Conservation (phyloP, 2,329 filamentous ascomycete species). For the Hymenotorrendiella dingleyae region DNA sequence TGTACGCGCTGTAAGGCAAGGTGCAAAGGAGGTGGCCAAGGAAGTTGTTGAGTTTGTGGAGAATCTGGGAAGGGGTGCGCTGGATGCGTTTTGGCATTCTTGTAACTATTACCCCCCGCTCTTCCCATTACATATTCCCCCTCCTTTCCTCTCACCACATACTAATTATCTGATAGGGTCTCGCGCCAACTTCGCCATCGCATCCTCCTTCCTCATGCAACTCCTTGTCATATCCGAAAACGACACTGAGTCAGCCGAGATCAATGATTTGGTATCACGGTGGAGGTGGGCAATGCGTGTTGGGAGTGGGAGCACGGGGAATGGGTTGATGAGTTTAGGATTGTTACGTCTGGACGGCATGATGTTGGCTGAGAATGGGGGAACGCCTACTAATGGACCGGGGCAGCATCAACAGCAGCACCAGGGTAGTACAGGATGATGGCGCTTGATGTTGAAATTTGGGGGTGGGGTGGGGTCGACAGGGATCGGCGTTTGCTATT, state of each 20-base stretch:
- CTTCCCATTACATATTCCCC: conserved; percentile 7
- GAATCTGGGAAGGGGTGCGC: conserved; percentile 22
- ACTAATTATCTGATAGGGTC: conserved; percentile 23
- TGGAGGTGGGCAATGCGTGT: conserved; percentile 30
- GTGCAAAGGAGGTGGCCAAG: conserved; percentile 28
- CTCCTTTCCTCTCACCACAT: neutral
- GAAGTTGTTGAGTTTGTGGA: conserved; percentile 31
- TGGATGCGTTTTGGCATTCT: conserved; percentile 30
- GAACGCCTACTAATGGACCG: neutral
- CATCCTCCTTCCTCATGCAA: conserved; percentile 30
- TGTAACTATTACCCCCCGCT: conserved; percentile 14
- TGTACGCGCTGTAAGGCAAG: conserved; percentile 26
- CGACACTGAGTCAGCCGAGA: conserved; percentile 24
- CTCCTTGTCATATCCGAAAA: conserved; percentile 25
- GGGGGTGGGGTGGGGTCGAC: too few species aligned
- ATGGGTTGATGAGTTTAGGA: conserved; percentile 29
- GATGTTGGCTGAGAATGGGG: conserved; percentile 4
- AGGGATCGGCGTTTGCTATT: too few species aligned
- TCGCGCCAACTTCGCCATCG: conserved; percentile 30
- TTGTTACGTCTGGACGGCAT: conserved; percentile 26
- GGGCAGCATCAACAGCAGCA: neutral
- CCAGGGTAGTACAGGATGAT: too few species aligned
- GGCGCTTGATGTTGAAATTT: too few species aligned
- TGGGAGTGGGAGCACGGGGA: conserved; percentile 22
- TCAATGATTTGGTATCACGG: conserved; percentile 24